Evolutionary conservation across 2,329 filamentous ascomycete genomes (phyloP), one percentile per base, ranked within the genome.

Genomic region (Tolypocladium album): DNA sequence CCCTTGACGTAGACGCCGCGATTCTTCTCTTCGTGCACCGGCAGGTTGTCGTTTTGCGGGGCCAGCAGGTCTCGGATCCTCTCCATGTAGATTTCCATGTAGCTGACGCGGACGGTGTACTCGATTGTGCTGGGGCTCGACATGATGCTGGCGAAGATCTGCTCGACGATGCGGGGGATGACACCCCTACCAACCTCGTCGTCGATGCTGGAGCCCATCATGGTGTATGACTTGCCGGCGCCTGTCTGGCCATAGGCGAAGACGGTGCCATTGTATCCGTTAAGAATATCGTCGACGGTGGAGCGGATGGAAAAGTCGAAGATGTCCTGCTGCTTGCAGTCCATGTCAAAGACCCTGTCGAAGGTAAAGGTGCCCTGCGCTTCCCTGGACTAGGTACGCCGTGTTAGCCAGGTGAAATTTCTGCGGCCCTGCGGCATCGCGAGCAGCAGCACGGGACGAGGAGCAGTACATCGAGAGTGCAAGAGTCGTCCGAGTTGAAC

Each of bases 71-170:
- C 94, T 69, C 93, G 86, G 73, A 99, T 97, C 67, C 89, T 87
- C 78, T 99, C 94, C 94, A 97, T 99, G 80, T 99, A 99, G 65
- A 99, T 97, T 76, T 99, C 94, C 92, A 99, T 97, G 76, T 97
- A 97, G 75, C 92, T 96, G 71, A 97, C 93, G 60, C 92, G 87
- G 58, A 99, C 93, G n/a, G 92, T 97, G 75, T 97, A 97, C 76
- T 97, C 94, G 73, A 97, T 97, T 66, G 90, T 96, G 68, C 87
- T 87, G 52, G 93, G 90, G 68, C 92, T 96, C 27, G 89, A 86
- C 76, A 97, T 82, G 74, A 97, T 97, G 76, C 90, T 96, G 67
- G 89, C 88, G 73, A 97, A 97, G 72, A 97, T 97, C 78, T 97
- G 93, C 76, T 97, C 91, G 67, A 97, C 88, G 67, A 97, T 97